Base-by-base conservation (phyloP, 2,329 filamentous ascomycete genomes). In the Penicillium sclerotigenum region DNA sequence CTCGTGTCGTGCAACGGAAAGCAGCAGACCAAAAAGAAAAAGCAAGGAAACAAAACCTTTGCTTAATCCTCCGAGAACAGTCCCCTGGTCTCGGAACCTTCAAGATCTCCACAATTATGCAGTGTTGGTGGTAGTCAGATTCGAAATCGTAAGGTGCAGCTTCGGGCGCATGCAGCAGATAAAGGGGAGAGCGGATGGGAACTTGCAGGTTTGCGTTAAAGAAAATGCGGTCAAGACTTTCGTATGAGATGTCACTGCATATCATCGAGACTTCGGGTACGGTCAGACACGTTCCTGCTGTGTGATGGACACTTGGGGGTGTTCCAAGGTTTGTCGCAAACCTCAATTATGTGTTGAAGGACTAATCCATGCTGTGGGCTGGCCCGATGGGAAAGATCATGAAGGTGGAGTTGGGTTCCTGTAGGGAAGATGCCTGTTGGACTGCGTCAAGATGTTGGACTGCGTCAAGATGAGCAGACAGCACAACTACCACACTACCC, bases 61-160 rank as follows among this genome's bases (percentile, higher is more conserved):
- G 11, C 26, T 47, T 40, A 45, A 51, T 31, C 26, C 34, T 24
- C 53, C 53, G 53, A 56, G 38, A 16, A 34, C n/a, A 52, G 34
- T n/a, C n/a, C 20, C 33, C 53, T 28, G 40, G 24, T 40, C n/a
- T 29, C 40, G 9, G 14, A 24, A 18, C 16, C 24, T 24, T 31
- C 18, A 20, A 22, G 13, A 29, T 55, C 33, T 55, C 24, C 38
- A 29, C 14, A 50, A 50, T 24, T 11, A 52, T 46, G 22, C 22
- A 20, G 28, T n/a, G 28, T 38, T n/a, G 28, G 24, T 11, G 31
- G 24, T 47, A 26, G 53, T 42, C 34, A 18, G 8, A 5, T 37
- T 29, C 28, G 26, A 40, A 45, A 56, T 41, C 28, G 11, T 13
- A 46, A 38, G 34, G n/a, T 13, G n/a, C 22, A 31, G 33, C 16